A percentile compares a stretch with the other conserved stretches of the same genome.
Conservation (phyloP, 2,329 filamentous ascomycete genomes). For the Endocalyx cinctus region DNA sequence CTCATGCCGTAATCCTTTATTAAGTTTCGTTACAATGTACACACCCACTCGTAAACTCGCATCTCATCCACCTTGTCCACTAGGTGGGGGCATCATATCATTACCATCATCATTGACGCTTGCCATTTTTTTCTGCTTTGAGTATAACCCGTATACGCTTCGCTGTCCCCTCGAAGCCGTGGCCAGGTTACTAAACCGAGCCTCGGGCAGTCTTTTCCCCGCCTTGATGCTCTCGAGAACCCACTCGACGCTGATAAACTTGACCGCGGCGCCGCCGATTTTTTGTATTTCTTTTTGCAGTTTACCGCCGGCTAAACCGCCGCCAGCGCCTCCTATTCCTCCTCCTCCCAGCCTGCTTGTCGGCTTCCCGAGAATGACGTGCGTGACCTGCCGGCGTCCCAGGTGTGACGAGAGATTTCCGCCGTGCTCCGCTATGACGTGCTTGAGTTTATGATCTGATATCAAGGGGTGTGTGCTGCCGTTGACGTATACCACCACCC, state of each 20-base stretch:
- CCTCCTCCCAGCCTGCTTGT: conserved; percentile 30
- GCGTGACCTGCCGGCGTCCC: conserved; percentile 70
- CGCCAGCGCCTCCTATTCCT: conserved; percentile 59
- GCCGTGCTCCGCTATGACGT: conserved; percentile 69
- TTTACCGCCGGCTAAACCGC: conserved; percentile 72
- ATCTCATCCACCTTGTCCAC: conserved; percentile 8
- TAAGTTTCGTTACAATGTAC: too few species aligned
- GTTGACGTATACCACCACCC: conserved; percentile 78
- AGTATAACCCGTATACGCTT: conserved; percentile 56
- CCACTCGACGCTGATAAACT: conserved; percentile 80
- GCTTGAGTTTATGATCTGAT: conserved; percentile 83
- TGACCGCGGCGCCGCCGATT: conserved; percentile 64
- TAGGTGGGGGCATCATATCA: conserved; percentile 7
- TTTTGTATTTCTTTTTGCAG: conserved; percentile 73
- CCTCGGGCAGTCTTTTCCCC: conserved; percentile 70
- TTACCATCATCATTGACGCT: conserved; percentile 3
- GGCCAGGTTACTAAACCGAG: conserved; percentile 61
- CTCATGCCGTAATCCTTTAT: too few species aligned
- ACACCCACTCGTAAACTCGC: too few species aligned
- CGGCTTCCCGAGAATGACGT: conserved; percentile 72
- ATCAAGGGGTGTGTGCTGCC: conserved; percentile 77
- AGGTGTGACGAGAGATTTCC: conserved; percentile 67
- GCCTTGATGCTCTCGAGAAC: conserved; percentile 77
- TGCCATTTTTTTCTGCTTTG: conserved; percentile 24
- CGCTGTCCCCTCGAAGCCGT: conserved; percentile 58